These are phyloP conservation scores for Solanum pinnatisectum DNA, from an alignment of 257 asterid genomes.

Conservation along the genomic window DNA sequence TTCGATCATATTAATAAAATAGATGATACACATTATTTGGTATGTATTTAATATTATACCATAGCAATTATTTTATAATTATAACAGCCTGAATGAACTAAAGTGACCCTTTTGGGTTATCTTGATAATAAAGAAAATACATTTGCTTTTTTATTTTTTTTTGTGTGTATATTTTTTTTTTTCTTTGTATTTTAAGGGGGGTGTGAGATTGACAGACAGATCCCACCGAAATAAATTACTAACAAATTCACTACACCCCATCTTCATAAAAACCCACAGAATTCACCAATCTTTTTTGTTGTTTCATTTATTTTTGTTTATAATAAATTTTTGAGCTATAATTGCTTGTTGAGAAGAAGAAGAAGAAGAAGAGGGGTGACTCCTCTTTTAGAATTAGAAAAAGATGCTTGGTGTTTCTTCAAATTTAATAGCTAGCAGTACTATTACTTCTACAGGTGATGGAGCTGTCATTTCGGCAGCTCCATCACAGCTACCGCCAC, in stretches of 20 bases:
- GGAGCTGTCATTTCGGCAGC: neutral
- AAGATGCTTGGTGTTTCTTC: constrained; percentile 50
- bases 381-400: neutral
- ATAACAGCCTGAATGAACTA: neutral
- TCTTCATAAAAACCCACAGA: constrained; percentile 70
- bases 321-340: neutral
- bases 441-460: constrained; percentile 6
- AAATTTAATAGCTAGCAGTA: constrained; percentile 10
- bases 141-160: neutral
- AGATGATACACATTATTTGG: neutral
- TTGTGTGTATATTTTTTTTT: neutral
- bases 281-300: constrained; percentile 60
- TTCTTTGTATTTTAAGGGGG: neutral
- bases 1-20: neutral
- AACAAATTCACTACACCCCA: constrained; percentile 74
- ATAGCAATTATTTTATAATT: neutral
- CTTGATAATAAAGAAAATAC: neutral
- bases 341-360: neutral
- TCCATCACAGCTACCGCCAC: neutral
- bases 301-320: constrained; percentile 12
- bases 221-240: constrained; percentile 79
- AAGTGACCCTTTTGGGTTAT: neutral
- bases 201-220: constrained; percentile 86
- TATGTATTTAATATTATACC: neutral
- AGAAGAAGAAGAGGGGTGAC: neutral